Conservation (phyloP, 495 filamentous ascomycete species). For the Penicillium taxi region DNA sequence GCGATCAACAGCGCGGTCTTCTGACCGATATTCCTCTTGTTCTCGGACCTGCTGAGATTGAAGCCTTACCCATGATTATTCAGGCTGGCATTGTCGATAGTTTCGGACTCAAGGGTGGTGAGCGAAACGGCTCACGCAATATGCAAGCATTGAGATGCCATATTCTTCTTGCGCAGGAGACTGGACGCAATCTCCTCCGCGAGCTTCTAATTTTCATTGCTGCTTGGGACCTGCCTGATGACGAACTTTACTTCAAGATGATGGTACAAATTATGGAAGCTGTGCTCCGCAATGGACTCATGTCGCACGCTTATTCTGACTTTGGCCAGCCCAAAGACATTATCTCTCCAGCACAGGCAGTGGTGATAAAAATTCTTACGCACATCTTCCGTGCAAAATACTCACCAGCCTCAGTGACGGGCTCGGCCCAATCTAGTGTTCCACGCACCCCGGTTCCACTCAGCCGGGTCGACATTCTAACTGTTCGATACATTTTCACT, state of each 20-base stretch:
- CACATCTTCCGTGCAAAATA: slow-evolving; percentile 73
- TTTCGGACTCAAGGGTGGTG: slow-evolving; percentile 38
- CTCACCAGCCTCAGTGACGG: slow-evolving; percentile 46
- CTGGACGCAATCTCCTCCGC: slow-evolving; percentile 76
- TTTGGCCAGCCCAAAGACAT: slow-evolving; percentile 90
- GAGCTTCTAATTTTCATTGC: slow-evolving; percentile 94
- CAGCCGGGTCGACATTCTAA: slow-evolving; percentile 53
- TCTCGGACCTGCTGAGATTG: slow-evolving; percentile 84
- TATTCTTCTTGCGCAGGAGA: slow-evolving; percentile 76
- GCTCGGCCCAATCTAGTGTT: slow-evolving; percentile 26
- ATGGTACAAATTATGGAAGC: slow-evolving; percentile 93
- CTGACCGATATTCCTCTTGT: slow-evolving; percentile 92
- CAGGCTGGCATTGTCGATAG: slow-evolving; percentile 73
- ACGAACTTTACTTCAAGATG: slow-evolving; percentile 87
- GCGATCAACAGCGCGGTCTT: slow-evolving; percentile 77
- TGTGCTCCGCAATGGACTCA: slow-evolving; percentile 75
- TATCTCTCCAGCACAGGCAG: slow-evolving; percentile 86
- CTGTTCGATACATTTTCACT: slow-evolving; percentile 84
- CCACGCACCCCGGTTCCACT: slow-evolving; percentile 28
- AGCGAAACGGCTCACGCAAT: slow-evolving; percentile 59
- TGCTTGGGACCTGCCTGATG: slow-evolving; percentile 88
- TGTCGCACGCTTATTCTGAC: slow-evolving; percentile 85
- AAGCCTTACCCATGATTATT: slow-evolving; percentile 89
- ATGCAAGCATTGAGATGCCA: slow-evolving; percentile 81
- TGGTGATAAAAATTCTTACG: slow-evolving; percentile 81